Evolutionary conservation across 176 grass and related monocot genomes (phyloP).

Genomic region (Cenchrus purpureus): DNA sequence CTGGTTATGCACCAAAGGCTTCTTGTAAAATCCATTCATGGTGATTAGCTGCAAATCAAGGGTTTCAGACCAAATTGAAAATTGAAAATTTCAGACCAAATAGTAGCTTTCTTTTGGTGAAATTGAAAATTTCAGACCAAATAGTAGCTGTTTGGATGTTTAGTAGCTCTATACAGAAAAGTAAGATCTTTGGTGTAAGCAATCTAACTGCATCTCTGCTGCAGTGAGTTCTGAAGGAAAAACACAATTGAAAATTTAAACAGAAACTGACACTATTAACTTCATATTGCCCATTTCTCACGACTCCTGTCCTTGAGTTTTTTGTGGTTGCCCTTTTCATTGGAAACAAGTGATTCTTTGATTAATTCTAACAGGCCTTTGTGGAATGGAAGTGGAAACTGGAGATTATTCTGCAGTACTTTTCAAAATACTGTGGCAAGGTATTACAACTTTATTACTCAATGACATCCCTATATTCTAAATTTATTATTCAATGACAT

Average conservation of each 20-base stretch:
- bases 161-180: slow-evolving; percentile 9
- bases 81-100: too few relatives aligned
- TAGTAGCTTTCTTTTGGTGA: background rate
- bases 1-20: slow-evolving; percentile 13
- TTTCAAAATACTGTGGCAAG: slow-evolving; percentile 84
- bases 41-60: background rate
- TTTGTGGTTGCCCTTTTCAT: background rate
- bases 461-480: background rate
- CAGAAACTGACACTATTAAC: slow-evolving; percentile 16
- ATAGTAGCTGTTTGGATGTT: background rate
- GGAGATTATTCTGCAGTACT: slow-evolving; percentile 84
- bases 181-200: slow-evolving; percentile 17
- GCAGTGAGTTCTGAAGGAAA: background rate
- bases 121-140: background rate
- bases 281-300: slow-evolving; percentile 20
- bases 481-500: slow-evolving; percentile 33
- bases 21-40: slow-evolving; percentile 22
- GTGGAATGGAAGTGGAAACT: slow-evolving; percentile 86
- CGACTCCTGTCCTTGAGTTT: background rate
- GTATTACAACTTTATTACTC: slow-evolving; percentile 52
- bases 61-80: too few relatives aligned
- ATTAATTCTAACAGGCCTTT: slow-evolving; percentile 59
- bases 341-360: slow-evolving; percentile 19
- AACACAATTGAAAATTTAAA: slow-evolving; percentile 5
- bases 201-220: slow-evolving; percentile 17